Percentiles rank a stretch among this genome's conserved stretches.
These are phyloP conservation scores for Dicorynia guianensis DNA, from an alignment of 306 rosid species.

Conservation along the genomic window DNA sequence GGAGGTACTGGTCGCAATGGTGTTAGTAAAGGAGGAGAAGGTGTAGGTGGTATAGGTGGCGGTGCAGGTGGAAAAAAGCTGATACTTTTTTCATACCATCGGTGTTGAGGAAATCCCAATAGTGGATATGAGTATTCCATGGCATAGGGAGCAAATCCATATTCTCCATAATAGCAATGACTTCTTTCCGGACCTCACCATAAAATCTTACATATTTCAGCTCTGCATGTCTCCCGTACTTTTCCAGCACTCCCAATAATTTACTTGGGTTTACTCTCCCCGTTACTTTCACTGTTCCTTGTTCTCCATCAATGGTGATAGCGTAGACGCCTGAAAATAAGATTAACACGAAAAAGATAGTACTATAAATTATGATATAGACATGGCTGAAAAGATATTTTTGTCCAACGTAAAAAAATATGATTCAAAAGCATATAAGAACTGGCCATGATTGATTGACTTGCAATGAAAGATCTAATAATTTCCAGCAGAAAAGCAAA, in stretches of 20 bases:
- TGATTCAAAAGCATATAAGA: not conserved
- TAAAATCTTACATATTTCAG: slow-evolving; percentile 44
- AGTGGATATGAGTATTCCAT: slow-evolving; percentile 25
- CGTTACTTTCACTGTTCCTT: slow-evolving; percentile 41
- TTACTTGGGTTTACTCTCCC: slow-evolving; percentile 48
- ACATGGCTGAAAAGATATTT: slow-evolving; percentile 11
- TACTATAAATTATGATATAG: not conserved
- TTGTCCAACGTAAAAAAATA: not conserved
- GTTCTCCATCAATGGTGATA: slow-evolving; percentile 46
- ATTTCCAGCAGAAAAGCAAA: not conserved
- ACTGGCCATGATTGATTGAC: not conserved
- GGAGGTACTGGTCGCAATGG: not conserved
- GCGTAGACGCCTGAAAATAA: slow-evolving; percentile 27
- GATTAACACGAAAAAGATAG: not conserved
- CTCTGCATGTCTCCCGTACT: slow-evolving; percentile 47
- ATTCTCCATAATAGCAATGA: slow-evolving; percentile 17
- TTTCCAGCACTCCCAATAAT: slow-evolving; percentile 37
- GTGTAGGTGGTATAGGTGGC: not conserved
- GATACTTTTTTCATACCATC: slow-evolving; percentile 18
- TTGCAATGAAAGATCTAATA: not conserved
- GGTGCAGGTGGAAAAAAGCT: not conserved
- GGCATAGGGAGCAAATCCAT: slow-evolving; percentile 30
- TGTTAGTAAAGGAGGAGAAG: not conserved
- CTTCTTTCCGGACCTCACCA: slow-evolving; percentile 46
- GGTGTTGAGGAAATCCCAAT: slow-evolving; percentile 32